Evolutionary conservation across 257 asterid species (phyloP).

Genomic region (Lycium barbarum): DNA sequence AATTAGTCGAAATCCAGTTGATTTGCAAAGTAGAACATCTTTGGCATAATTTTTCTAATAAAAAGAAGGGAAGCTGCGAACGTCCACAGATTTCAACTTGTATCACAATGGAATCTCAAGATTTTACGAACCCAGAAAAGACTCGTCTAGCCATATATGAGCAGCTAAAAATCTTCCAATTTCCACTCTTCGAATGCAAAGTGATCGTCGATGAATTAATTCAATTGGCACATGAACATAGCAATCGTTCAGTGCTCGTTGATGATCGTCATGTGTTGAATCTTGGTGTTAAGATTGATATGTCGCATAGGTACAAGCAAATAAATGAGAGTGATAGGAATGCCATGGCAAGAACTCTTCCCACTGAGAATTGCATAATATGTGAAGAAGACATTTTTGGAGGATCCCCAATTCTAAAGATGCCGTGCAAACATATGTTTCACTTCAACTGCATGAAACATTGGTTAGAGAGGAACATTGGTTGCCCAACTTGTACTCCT

Average conservation of each 20-base stretch:
- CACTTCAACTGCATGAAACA: slow-evolving; percentile 2
- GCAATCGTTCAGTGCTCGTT: background rate
- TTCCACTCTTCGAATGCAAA: background rate
- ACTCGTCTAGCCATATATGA: background rate
- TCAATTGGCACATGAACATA: background rate
- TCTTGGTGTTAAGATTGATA: background rate
- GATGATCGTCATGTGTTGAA: background rate
- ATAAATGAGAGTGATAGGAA: background rate
- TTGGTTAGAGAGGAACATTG: slow-evolving; percentile 12
- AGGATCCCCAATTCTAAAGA: background rate
- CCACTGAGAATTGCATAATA: background rate
- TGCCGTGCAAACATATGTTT: background rate
- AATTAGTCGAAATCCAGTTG: background rate
- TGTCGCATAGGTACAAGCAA: background rate
- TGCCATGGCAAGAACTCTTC: background rate
- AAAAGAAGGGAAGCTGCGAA: background rate
- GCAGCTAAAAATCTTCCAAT: background rate
- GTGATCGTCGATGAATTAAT: slow-evolving; percentile 8
- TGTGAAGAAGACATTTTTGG: background rate
- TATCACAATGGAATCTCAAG: background rate
- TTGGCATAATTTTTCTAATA: background rate
- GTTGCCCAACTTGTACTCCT: background rate
- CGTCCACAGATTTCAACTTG: background rate
- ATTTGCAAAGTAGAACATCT: background rate
- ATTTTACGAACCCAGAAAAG: background rate